Conservation (phyloP, 2,329 filamentous ascomycete species). For the Cladophialophora bantiana region DNA sequence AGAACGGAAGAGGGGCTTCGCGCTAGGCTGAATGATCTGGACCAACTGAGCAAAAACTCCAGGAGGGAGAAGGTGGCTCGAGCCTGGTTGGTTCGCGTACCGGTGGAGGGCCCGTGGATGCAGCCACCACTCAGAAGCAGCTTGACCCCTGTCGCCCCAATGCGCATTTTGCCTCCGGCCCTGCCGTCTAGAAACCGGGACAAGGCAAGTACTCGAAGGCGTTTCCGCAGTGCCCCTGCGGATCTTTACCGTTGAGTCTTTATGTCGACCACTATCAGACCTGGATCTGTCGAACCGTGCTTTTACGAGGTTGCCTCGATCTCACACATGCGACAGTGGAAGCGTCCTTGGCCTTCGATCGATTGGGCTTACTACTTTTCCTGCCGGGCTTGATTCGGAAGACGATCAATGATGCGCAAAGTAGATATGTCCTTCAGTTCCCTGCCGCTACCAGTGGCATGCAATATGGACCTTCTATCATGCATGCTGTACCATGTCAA, state of each 20-base stretch:
- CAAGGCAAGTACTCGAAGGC: conserved; percentile 5
- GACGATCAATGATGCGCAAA: neutral
- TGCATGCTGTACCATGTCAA: conserved; percentile 25
- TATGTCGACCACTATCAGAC: conserved; percentile 19
- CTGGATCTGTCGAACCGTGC: conserved; percentile 7
- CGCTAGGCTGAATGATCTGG: conserved; percentile 6
- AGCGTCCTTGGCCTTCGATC: conserved; percentile 14
- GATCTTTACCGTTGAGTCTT: conserved; percentile 9
- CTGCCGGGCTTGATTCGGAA: conserved; percentile 21
- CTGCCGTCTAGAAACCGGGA: neutral
- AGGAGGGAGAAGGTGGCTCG: neutral
- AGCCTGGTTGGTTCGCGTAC: neutral
- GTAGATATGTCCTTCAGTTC: conserved; percentile 19
- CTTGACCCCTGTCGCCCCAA: neutral
- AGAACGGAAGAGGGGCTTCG: neutral
- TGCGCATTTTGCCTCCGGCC: neutral
- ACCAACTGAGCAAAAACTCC: neutral
- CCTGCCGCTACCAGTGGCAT: neutral
- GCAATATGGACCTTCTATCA: conserved; percentile 10
- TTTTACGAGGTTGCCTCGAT: conserved; percentile 3
- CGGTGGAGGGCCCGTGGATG: neutral
- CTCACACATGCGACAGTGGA: conserved; percentile 16
- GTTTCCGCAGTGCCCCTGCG: conserved; percentile 12
- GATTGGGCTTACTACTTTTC: conserved; percentile 12
- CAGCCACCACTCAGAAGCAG: conserved; percentile 1